Conservation (phyloP, 2,329 filamentous ascomycete species). For the Trichoderma atroviride region DNA sequence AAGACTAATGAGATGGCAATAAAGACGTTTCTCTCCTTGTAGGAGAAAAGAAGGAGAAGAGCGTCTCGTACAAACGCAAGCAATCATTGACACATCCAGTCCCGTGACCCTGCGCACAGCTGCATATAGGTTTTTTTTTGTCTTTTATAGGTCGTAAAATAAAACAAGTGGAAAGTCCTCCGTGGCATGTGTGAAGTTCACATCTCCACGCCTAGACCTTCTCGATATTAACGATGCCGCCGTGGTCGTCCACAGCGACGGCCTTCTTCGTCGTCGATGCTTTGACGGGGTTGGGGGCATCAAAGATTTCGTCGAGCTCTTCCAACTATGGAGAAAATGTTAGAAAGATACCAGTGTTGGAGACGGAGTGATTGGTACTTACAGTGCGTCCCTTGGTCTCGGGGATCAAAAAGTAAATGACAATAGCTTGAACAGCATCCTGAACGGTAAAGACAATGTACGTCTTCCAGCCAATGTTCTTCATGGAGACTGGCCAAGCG, state of each 20-base stretch:
- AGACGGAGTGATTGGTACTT: constrained; percentile 18
- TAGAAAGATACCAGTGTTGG: not conserved
- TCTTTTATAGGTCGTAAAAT: not conserved
- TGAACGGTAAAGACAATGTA: constrained; percentile 54
- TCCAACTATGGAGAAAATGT: constrained; percentile 43
- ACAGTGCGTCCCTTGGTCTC: constrained; percentile 48
- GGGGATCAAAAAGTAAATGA: constrained; percentile 36
- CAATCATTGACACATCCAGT: constrained; percentile 2
- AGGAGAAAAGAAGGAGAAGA: not conserved
- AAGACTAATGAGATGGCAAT: not conserved
- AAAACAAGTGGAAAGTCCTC: not conserved
- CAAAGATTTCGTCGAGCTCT: constrained; percentile 56
- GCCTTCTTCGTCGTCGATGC: constrained; percentile 47
- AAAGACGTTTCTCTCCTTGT: not conserved
- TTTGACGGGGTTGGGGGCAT: constrained; percentile 48
- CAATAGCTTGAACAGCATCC: constrained; percentile 39
- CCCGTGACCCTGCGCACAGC: not conserved
- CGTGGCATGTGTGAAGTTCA: not conserved
- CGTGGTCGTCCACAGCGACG: constrained; percentile 41
- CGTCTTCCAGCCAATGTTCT: constrained; percentile 54
- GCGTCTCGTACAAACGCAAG: not conserved
- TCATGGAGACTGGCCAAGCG: constrained; percentile 50
- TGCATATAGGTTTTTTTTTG: not conserved
- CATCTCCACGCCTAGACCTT: constrained; percentile 20
- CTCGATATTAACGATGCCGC: constrained; percentile 39